Conservation (phyloP, 23 red algal genomes). For the Gracilaria gracilis region DNA sequence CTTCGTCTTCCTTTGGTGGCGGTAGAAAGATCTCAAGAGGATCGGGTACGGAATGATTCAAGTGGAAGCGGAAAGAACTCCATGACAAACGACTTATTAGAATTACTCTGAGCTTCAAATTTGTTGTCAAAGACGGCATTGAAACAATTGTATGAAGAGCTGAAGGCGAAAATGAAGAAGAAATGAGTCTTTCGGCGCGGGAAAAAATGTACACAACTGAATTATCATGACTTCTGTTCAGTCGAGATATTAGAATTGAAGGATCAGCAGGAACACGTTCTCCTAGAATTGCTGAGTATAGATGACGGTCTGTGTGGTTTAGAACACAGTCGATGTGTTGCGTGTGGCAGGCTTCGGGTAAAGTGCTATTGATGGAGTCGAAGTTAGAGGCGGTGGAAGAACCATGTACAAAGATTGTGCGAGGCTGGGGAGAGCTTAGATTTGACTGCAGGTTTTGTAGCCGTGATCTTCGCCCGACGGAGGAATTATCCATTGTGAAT, state of each 20-base stretch:
- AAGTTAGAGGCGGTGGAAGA: background rate
- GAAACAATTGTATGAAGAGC: slow-evolving; percentile 28
- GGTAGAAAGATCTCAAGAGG: slow-evolving; percentile 39
- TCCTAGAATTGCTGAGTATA: slow-evolving; percentile 36
- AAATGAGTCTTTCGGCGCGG: slow-evolving; percentile 49
- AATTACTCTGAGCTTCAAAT: slow-evolving; percentile 8
- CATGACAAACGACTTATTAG: slow-evolving; percentile 42
- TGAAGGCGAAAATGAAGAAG: slow-evolving; percentile 35
- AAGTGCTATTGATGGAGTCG: background rate
- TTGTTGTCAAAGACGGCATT: slow-evolving; percentile 14
- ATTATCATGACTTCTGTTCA: background rate
- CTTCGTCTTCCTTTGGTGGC: slow-evolving; percentile 12
- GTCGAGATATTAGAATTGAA: slow-evolving; percentile 34
- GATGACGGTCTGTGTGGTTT: slow-evolving; percentile 38
- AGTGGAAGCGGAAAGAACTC: slow-evolving; percentile 27
- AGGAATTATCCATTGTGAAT: background rate
- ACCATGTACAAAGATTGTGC: slow-evolving; percentile 8
- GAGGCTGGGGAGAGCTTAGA: slow-evolving; percentile 3
- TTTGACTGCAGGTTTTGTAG: background rate
- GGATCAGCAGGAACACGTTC: slow-evolving; percentile 31
- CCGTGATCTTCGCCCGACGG: background rate
- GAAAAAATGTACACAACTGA: slow-evolving; percentile 26
- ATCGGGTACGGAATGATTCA: background rate
- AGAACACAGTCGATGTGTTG: slow-evolving; percentile 55
- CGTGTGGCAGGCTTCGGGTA: background rate